Percentiles rank a stretch among this genome's conserved stretches.
Evolutionary conservation across 441 rosid species (phyloP).

Genomic region (Biscutella laevigata): DNA sequence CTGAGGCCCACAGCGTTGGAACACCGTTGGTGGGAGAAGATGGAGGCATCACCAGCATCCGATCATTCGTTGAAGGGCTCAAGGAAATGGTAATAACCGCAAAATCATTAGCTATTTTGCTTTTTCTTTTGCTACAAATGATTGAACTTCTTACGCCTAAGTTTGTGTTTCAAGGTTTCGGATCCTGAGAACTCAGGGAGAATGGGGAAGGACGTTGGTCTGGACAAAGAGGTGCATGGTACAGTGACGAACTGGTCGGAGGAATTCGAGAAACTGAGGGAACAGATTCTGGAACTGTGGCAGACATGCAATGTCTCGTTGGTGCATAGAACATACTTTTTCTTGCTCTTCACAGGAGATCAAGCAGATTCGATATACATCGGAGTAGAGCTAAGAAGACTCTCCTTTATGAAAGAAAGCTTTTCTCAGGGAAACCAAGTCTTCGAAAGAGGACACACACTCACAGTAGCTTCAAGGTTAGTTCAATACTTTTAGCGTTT

Average conservation of each 20-base stretch:
- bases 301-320: slow-evolving; percentile 65
- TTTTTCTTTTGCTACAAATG: background rate
- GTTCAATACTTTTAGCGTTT: slow-evolving; percentile 17
- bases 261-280: slow-evolving; percentile 50
- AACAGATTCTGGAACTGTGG: slow-evolving; percentile 67
- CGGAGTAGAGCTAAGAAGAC: slow-evolving; percentile 83
- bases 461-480: slow-evolving; percentile 66
- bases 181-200: slow-evolving; percentile 27
- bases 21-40: slow-evolving; percentile 38
- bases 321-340: slow-evolving; percentile 91
- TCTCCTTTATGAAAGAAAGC: slow-evolving; percentile 67
- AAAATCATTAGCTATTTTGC: slow-evolving; percentile 20
- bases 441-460: slow-evolving; percentile 39
- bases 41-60: slow-evolving; percentile 67
- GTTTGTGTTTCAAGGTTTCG: slow-evolving; percentile 29
- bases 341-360: slow-evolving; percentile 77
- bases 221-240: slow-evolving; percentile 32
- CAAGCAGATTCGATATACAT: slow-evolving; percentile 69
- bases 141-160: no score
- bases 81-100: slow-evolving; percentile 56
- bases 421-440: slow-evolving; percentile 47
- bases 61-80: slow-evolving; percentile 67
- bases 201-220: slow-evolving; percentile 54
- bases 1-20: slow-evolving; percentile 38
- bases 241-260: slow-evolving; percentile 39